Conservation (phyloP, 1,284 basidiomycete genomes). For the Ustilago curta region DNA sequence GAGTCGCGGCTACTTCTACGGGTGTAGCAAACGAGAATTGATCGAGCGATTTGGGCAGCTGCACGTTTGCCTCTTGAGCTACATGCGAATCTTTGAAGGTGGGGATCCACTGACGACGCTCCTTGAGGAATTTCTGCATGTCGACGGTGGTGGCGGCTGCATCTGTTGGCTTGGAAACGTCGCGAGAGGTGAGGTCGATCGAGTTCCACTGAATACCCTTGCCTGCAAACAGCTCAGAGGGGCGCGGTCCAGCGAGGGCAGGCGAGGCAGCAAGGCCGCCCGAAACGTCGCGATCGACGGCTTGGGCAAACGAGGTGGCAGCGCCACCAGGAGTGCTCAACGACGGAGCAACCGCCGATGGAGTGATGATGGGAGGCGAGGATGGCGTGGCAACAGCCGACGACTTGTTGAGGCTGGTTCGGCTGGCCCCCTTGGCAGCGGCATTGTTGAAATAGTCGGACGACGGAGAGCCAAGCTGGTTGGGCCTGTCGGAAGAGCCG, state of each 20-base stretch:
- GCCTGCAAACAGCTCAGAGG: constrained; percentile 61
- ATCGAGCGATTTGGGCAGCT: constrained; percentile 37
- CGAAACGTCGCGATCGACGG: constrained; percentile 18
- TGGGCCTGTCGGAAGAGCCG: constrained; percentile 13
- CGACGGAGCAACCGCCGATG: constrained; percentile 26
- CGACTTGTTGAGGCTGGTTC: constrained; percentile 28
- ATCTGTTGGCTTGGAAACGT: constrained; percentile 29
- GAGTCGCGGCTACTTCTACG: constrained; percentile 17
- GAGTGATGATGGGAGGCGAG: constrained; percentile 27
- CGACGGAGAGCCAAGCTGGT: constrained; percentile 3
- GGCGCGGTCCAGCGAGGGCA: constrained; percentile 26
- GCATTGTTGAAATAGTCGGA: constrained; percentile 27
- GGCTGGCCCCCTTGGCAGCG: constrained; percentile 23
- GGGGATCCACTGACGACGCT: constrained; percentile 58
- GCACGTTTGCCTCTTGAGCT: constrained; percentile 24
- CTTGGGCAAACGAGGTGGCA: constrained; percentile 21
- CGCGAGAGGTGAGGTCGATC: constrained; percentile 49
- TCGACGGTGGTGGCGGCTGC: constrained; percentile 33
- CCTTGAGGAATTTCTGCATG: constrained; percentile 60
- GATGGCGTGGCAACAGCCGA: constrained; percentile 6
- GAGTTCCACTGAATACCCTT: constrained; percentile 62
- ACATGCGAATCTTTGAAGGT: constrained; percentile 44
- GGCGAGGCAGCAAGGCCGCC: constrained; percentile 20
- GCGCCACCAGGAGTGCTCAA: constrained; percentile 25
- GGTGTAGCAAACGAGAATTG: constrained; percentile 37